A percentile compares a stretch with the other conserved stretches of the same genome.
Evolutionary conservation across 441 rosid genomes (phyloP).

Genomic region (Metrosideros polymorpha): DNA sequence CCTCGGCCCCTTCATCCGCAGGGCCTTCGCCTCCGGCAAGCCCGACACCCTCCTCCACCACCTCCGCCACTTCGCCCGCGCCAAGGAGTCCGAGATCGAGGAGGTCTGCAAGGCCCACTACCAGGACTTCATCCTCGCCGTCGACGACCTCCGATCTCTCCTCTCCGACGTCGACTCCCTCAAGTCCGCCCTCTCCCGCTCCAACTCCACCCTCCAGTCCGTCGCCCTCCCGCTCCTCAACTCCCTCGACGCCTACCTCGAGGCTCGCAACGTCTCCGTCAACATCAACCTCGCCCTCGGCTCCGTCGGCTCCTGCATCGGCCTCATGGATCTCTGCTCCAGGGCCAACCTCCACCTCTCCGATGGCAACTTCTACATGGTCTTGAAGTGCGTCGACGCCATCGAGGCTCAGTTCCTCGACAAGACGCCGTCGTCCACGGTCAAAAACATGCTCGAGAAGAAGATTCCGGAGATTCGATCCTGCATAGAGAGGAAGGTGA

Average conservation of each 20-base stretch:
- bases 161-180: slow-evolving; percentile 93
- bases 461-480: slow-evolving; percentile 76
- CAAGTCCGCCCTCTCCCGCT: slow-evolving; percentile 78
- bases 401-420: slow-evolving; percentile 58
- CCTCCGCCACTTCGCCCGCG: slow-evolving; percentile 77
- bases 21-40: slow-evolving; percentile 65
- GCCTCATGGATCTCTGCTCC: slow-evolving; percentile 67
- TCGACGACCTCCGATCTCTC: slow-evolving; percentile 94
- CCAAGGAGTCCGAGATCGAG: slow-evolving; percentile 93
- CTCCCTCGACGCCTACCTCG: slow-evolving; percentile 68
- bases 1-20: slow-evolving; percentile 80
- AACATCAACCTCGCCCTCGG: slow-evolving; percentile 67
- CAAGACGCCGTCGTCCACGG: slow-evolving; percentile 57
- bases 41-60: slow-evolving; percentile 86
- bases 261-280: slow-evolving; percentile 54
- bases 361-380: slow-evolving; percentile 62
- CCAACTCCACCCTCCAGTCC: slow-evolving; percentile 78
- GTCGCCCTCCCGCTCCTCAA: slow-evolving; percentile 74
- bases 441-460: slow-evolving; percentile 76
- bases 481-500: slow-evolving; percentile 74
- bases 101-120: slow-evolving; percentile 96
- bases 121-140: slow-evolving; percentile 94
- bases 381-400: slow-evolving; percentile 66
- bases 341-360: slow-evolving; percentile 73
- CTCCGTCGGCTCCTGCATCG: slow-evolving; percentile 41